These are phyloP conservation scores for Triticum urartu DNA, from an alignment of 176 grass and related monocot genomes.

Conservation along the genomic window DNA sequence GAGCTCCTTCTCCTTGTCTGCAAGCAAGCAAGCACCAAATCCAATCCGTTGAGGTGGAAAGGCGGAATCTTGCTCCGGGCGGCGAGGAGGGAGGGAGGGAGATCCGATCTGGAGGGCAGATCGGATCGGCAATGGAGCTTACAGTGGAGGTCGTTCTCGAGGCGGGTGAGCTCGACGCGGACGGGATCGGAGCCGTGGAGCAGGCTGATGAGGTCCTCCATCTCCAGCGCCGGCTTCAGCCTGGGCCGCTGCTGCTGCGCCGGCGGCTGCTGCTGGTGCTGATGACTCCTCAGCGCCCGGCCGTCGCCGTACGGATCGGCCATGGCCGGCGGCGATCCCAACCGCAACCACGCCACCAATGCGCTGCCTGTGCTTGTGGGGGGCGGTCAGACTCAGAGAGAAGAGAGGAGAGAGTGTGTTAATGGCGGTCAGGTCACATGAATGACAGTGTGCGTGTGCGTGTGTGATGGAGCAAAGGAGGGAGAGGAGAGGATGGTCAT, in stretches of 20 bases:
- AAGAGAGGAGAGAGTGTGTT: background rate
- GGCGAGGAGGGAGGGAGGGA: background rate
- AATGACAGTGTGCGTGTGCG: too few relatives aligned
- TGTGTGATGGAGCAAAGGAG: too few relatives aligned
- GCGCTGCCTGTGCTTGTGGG: background rate
- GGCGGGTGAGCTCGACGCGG: slow-evolving; percentile 83
- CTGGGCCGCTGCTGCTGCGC: slow-evolving; percentile 30
- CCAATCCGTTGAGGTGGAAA: too few relatives aligned
- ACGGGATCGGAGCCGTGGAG: slow-evolving; percentile 98
- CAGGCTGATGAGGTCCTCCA: slow-evolving; percentile 98
- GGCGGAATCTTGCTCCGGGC: background rate
- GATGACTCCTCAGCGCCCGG: slow-evolving; percentile 32
- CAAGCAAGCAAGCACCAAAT: background rate
- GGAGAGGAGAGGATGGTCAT: too few relatives aligned
- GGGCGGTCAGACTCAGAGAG: background rate
- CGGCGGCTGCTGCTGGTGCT: slow-evolving; percentile 29
- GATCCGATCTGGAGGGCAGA: background rate
- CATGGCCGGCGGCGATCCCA: slow-evolving; percentile 37
- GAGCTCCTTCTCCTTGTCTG: slow-evolving; percentile 94
- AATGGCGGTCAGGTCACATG: slow-evolving; percentile 4
- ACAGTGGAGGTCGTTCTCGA: slow-evolving; percentile 86
- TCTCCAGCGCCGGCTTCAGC: slow-evolving; percentile 74
- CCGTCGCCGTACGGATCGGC: slow-evolving; percentile 47
- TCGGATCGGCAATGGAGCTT: background rate
- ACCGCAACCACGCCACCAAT: background rate